These are phyloP conservation scores for Termitomyces sp. DNA, from an alignment of 768 basidiomycete species.

Conservation along the genomic window DNA sequence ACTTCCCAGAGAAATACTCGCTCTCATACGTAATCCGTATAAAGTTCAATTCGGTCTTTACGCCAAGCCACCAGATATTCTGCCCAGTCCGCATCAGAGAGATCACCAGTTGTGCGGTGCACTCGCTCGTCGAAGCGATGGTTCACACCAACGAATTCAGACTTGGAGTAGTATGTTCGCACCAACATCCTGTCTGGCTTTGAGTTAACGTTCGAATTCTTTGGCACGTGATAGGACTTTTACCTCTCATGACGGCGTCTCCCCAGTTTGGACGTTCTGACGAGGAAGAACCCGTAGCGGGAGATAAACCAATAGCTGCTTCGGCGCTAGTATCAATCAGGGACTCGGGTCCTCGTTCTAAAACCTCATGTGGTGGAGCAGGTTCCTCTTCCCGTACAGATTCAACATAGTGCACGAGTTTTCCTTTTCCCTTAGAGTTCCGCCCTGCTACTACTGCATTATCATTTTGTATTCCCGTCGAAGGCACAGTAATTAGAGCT, in stretches of 20 bases:
- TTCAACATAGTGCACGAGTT: constrained; percentile 35
- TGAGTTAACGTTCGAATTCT: not conserved
- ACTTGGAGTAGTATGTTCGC: constrained; percentile 58
- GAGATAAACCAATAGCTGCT: constrained; percentile 26
- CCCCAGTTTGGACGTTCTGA: constrained; percentile 29
- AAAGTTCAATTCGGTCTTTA: constrained; percentile 71
- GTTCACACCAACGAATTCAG: constrained; percentile 33
- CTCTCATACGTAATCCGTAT: constrained; percentile 71
- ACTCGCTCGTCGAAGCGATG: constrained; percentile 58
- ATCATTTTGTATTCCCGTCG: constrained; percentile 9
- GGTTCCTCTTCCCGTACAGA: constrained; percentile 18
- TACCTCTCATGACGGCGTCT: constrained; percentile 74
- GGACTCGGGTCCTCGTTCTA: constrained; percentile 48
- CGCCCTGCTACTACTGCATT: constrained; percentile 5
- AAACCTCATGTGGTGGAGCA: constrained; percentile 58
- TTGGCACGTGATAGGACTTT: constrained; percentile 7
- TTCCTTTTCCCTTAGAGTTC: constrained; percentile 28
- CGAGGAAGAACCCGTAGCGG: constrained; percentile 8
- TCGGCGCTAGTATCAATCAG: constrained; percentile 62
- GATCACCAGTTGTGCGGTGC: constrained; percentile 56
- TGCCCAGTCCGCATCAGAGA: constrained; percentile 62
- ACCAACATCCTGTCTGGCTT: constrained; percentile 84
- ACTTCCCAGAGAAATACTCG: not conserved
- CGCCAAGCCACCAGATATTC: constrained; percentile 90
- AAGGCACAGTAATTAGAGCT: constrained; percentile 7